Evolutionary conservation across 2,329 filamentous ascomycete species (phyloP), one percentile per base, ranked within the genome.

Genomic region (Aspergillus brunneoviolaceus): DNA sequence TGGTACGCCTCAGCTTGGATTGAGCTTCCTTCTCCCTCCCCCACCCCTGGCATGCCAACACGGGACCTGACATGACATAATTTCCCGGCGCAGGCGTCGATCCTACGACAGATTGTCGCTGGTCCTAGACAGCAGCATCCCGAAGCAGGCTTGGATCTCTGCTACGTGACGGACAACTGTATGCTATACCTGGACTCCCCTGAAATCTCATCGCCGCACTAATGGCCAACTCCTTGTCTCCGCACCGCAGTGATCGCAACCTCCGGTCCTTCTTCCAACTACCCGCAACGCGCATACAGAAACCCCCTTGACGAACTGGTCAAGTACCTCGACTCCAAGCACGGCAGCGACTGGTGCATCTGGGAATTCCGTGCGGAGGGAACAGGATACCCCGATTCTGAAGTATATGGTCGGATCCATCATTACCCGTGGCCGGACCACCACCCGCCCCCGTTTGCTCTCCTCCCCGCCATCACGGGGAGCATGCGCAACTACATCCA

Each of bases 281-380:
- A 96, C 72, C 94, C 95, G 0, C 89, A 96, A 74, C 87, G 90
- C 64, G 92, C 92, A 61, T 99, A 98, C 78, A 91, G 95, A 71
- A 99, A 96, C 72, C 94, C 94, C 0, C 87, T 96, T 53, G 89
- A 96, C 71, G 85, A 89, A 45, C 86, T 99, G 23, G 91, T 98
- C 61, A 85, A 86, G 65, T 99, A 94, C 74, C 88, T 99, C 63
- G 92, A 98, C 77, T 80, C 84, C 49, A 91, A 92, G 70, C 95
- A 99, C 77, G 89, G 85, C 29, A 79, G 87, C 27, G 81, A 95
- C 64, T 99, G 95, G 95, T 87, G 89, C 3, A 96, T 99, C 70
- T 99, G 94, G 92, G 95, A 99, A 78, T 99, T 99, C 69, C 88
- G 95, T 50, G 95, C 92, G 39, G 95, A 99, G 75, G 95, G 95